Percentiles rank a stretch among this genome's conserved stretches.
phyloP scores from a whole-genome alignment of 2,329 filamentous ascomycete species.

The Macrophomina pseudophaseolina region DNA sequence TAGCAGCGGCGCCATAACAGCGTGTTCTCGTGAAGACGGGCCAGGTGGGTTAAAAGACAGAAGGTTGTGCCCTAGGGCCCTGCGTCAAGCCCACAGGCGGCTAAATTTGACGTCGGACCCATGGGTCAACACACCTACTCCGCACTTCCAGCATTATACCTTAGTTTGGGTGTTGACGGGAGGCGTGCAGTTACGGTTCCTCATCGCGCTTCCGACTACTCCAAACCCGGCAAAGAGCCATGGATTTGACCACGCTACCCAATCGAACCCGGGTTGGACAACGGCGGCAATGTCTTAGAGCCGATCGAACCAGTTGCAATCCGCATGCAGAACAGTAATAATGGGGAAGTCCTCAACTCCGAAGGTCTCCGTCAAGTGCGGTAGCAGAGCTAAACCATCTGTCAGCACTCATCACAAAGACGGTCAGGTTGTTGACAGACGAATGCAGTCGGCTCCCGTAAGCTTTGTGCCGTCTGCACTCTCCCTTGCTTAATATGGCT shows the following conservation, averaged over 20 bases:
- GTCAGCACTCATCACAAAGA: slow-evolving; percentile 9
- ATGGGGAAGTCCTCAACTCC: neutral
- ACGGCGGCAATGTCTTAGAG: neutral
- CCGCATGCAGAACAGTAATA: neutral
- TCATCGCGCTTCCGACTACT: neutral
- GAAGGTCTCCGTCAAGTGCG: neutral
- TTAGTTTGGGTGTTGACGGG: neutral
- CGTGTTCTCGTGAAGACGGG: neutral
- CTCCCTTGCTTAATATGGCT: neutral
- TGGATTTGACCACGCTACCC: neutral
- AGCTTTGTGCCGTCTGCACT: neutral
- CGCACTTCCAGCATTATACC: neutral
- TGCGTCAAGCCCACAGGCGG: neutral
- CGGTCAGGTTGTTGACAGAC: neutral
- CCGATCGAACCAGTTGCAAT: neutral
- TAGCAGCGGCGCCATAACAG: too few relatives aligned
- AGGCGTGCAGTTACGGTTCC: neutral
- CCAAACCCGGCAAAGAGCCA: neutral
- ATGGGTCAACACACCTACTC: neutral
- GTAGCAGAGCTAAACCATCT: slow-evolving; percentile 9
- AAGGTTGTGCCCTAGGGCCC: neutral
- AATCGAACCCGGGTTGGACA: neutral
- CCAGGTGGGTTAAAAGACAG: neutral
- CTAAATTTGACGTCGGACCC: neutral
- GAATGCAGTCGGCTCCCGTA: neutral